Conservation (phyloP, 2,329 filamentous ascomycete species). For the Emergomyces africanus region DNA sequence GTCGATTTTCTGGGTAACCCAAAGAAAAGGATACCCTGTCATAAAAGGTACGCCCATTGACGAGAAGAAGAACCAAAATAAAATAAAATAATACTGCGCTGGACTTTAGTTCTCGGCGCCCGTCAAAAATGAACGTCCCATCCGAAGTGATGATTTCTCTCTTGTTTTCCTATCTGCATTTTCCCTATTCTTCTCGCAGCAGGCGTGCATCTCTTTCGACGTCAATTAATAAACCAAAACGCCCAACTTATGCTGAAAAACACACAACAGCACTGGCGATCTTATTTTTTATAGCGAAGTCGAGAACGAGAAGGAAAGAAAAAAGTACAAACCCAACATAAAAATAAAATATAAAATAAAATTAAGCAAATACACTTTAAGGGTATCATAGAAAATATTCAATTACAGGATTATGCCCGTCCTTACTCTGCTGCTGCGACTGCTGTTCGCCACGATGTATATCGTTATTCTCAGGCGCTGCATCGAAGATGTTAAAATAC, state of each 20-base stretch:
- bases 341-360: not conserved
- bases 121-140: not conserved
- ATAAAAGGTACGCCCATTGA: not conserved
- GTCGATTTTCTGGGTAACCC: not conserved
- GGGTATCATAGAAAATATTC: constrained; percentile 55
- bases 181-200: not conserved
- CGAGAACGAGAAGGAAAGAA: not conserved
- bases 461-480: constrained; percentile 83
- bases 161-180: not conserved
- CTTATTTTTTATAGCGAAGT: not conserved
- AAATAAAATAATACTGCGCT: not conserved
- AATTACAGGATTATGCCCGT: constrained; percentile 58
- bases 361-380: constrained; percentile 5
- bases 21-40: not conserved
- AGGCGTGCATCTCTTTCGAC: not conserved
- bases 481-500: constrained; percentile 97
- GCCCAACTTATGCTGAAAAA: constrained; percentile 1
- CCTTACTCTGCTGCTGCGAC: constrained; percentile 48
- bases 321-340: not conserved
- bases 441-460: constrained; percentile 70
- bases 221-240: not conserved
- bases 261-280: not conserved
- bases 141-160: not conserved
- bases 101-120: not conserved
- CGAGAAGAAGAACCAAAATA: not conserved